Base-by-base conservation (phyloP, 352 stramenopile genomes). In the Phytophthora litchii region DNA sequence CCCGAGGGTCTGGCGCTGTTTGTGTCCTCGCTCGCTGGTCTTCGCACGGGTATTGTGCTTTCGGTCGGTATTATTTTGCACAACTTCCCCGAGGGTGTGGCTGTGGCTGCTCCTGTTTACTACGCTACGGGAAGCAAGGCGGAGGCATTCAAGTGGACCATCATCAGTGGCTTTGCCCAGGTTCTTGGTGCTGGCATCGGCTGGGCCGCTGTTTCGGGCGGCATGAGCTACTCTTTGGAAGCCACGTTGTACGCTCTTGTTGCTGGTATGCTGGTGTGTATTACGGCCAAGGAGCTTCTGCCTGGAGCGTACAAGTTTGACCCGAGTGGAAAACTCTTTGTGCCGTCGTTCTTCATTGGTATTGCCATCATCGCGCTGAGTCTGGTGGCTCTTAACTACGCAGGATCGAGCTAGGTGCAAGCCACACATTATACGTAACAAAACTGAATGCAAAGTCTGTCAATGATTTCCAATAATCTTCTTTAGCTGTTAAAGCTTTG, bases 11-110 rank as follows among this genome's bases (percentile, higher is more conserved):
- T 99, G n/a, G 97, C 95, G 14, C 97, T 97, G 7, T 99, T 98
- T 63, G 94, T 98, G 23, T 95, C 89, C 0, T 91, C 94, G 16
- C 70, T 99, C 0, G 70, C 89, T 17, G 92, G 97, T 67, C 86
- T 97, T 4, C 74, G 65, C 4, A 81, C 98, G 10, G 97, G 97
- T 21, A 71, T 89, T 21, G 84, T 96, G 32, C 76, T 99, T 14
- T 96, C 96, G 1, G 67, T 99, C 37, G 96, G 91, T 29, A 99
- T 99, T 67, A 96, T 92, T 11, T 85, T 99, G 29, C 97, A 99
- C 76, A 99, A 99, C 64, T 96, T 99, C 59, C 96, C 96, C 0
- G 97, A 99, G 53, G 97, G 97, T 14, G 66, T 99, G n/a, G 97
- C 92, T 51, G 91, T 99, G 12, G 91, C 95, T 17, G 87, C 98